Conservation (phyloP, 1,284 basidiomycete species). For the Boletellus dicymbophilus region DNA sequence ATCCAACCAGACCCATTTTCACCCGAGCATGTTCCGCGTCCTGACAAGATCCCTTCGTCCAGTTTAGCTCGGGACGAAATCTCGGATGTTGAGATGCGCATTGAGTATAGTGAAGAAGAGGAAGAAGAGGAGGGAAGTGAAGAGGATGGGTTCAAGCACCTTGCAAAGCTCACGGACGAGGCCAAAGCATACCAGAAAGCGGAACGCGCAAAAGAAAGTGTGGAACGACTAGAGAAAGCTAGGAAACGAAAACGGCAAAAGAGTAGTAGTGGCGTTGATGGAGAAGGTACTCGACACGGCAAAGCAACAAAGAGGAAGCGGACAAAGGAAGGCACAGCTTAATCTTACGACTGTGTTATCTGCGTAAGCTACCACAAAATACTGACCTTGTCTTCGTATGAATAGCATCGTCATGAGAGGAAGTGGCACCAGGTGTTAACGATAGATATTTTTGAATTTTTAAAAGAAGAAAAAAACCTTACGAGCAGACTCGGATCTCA, state of each 20-base stretch:
- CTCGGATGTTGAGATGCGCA: constrained; percentile 28
- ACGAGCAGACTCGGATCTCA: too few relatives aligned
- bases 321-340: constrained; percentile 11
- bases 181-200: constrained; percentile 30
- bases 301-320: constrained; percentile 21
- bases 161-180: constrained; percentile 38
- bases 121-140: constrained; percentile 36
- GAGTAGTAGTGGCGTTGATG: neutral
- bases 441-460: too few relatives aligned
- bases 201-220: constrained; percentile 35
- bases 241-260: constrained; percentile 37
- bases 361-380: neutral
- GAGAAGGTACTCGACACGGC: constrained; percentile 2
- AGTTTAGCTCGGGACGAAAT: constrained; percentile 9
- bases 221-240: constrained; percentile 30
- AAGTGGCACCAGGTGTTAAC: neutral
- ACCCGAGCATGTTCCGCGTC: constrained; percentile 50
- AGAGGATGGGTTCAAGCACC: constrained; percentile 39
- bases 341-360: constrained; percentile 2
- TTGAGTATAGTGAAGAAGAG: constrained; percentile 23
- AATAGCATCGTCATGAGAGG: neutral
- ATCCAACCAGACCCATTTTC: constrained; percentile 87
- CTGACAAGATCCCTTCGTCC: constrained; percentile 6
- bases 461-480: too few relatives aligned
- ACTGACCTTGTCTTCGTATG: neutral